These are phyloP conservation scores for Cryptococcus sp. DNA, from an alignment of 1,284 basidiomycete species.

Conservation along the genomic window DNA sequence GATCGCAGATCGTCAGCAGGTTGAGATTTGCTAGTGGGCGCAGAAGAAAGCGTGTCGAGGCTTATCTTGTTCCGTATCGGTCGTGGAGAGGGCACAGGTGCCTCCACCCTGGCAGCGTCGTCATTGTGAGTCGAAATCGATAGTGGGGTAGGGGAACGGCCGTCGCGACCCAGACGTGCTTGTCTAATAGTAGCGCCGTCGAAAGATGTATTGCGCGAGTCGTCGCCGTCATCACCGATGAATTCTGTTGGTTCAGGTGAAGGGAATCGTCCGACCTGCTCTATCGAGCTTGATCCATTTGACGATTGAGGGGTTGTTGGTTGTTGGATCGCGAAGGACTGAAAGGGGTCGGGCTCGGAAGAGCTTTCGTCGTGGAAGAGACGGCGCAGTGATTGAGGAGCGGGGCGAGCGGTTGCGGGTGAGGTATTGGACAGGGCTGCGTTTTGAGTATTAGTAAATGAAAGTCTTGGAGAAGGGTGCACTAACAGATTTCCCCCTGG, in stretches of 20 bases:
- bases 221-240: constrained; percentile 1
- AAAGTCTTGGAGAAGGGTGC: neutral
- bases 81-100: constrained; percentile 10
- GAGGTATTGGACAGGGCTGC: constrained; percentile 16
- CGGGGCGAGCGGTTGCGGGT: constrained; percentile 31
- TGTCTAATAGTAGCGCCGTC: constrained; percentile 30
- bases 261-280: constrained; percentile 21
- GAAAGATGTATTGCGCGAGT: neutral
- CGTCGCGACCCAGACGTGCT: constrained; percentile 11
- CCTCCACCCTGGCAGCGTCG: constrained; percentile 5
- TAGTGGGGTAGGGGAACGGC: constrained; percentile 16
- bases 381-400: constrained; percentile 50
- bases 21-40: constrained; percentile 30
- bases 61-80: constrained; percentile 22
- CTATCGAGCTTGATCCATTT: constrained; percentile 20
- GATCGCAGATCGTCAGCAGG: constrained; percentile 17
- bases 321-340: constrained; percentile 43
- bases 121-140: constrained; percentile 9
- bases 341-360: constrained; percentile 46
- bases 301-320: constrained; percentile 31
- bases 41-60: constrained; percentile 35
- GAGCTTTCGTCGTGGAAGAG: constrained; percentile 52
- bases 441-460: neutral
- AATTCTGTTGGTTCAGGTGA: constrained; percentile 13
- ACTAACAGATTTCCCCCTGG: constrained; percentile 24